These are phyloP conservation scores for Claviceps africana DNA, from an alignment of 2,329 filamentous ascomycete species.

Conservation along the genomic window DNA sequence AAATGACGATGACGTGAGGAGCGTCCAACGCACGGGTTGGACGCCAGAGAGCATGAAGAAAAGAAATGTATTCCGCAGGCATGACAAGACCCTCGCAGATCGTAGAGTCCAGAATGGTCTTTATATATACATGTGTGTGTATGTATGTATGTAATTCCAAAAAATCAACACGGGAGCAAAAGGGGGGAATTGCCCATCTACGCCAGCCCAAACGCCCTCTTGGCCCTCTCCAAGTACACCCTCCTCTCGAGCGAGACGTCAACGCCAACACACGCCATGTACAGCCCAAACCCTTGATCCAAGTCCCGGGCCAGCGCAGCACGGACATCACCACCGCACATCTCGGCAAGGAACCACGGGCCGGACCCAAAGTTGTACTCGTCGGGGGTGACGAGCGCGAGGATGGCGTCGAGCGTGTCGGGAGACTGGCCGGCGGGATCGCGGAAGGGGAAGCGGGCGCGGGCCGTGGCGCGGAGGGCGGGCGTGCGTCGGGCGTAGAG, in stretches of 20 bases:
- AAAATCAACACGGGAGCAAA: too few species aligned
- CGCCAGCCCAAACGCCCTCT: slow-evolving; percentile 34
- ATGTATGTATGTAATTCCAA: too few species aligned
- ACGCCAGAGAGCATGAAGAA: too few species aligned
- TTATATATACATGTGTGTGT: too few species aligned
- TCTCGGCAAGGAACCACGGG: slow-evolving; percentile 34
- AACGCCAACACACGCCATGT: slow-evolving; percentile 35
- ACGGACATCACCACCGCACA: slow-evolving; percentile 25
- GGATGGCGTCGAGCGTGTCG: slow-evolving; percentile 24
- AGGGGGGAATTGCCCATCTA: too few species aligned
- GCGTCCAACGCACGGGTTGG: too few species aligned
- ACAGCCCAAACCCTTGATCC: slow-evolving; percentile 28
- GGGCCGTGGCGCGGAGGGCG: slow-evolving; percentile 14
- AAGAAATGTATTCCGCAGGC: too few species aligned
- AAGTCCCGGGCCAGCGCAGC: slow-evolving; percentile 19
- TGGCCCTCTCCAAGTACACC: slow-evolving; percentile 31
- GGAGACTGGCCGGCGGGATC: slow-evolving; percentile 14
- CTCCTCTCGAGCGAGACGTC: slow-evolving; percentile 17
- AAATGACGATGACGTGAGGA: too few species aligned
- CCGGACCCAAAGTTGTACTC: slow-evolving; percentile 40
- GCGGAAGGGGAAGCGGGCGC: too few species aligned
- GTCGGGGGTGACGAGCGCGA: slow-evolving; percentile 32
- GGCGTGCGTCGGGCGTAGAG: slow-evolving; percentile 32
- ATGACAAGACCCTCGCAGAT: too few species aligned
- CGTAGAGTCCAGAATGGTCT: too few species aligned